Evolutionary conservation across 257 asterid species (phyloP).

Genomic region (Solanum dulcamara): DNA sequence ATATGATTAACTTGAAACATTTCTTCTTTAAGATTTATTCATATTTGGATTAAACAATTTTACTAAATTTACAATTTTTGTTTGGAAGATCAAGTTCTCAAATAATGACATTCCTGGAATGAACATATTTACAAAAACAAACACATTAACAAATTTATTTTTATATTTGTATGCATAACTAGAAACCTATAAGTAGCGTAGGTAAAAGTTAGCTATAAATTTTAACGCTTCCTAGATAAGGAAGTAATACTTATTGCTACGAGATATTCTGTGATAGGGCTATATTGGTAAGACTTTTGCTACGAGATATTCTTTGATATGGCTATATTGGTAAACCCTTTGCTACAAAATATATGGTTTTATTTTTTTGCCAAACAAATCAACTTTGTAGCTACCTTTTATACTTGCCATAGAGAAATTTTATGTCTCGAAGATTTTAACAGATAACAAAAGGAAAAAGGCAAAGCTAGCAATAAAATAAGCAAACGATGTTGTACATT

Average conservation of each 20-base stretch:
- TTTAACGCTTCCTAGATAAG: neutral
- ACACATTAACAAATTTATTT: neutral
- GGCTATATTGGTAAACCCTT: too few species aligned
- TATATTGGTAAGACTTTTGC: neutral
- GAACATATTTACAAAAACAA: neutral
- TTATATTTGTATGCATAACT: neutral
- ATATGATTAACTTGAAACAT: neutral
- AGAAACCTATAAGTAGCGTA: neutral
- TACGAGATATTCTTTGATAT: too few species aligned
- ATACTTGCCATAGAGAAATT: too few species aligned
- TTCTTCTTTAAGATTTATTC: neutral
- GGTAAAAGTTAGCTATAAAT: neutral
- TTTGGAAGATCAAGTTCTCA: too few species aligned
- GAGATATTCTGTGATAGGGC: neutral
- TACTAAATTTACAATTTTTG: neutral
- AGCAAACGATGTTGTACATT: too few species aligned
- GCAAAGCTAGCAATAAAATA: too few species aligned
- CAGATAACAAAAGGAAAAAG: too few species aligned
- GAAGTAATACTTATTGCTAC: neutral
- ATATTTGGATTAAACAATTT: neutral
- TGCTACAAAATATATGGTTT: too few species aligned
- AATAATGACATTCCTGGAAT: too few species aligned
- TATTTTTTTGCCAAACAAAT: too few species aligned
- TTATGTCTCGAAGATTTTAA: too few species aligned
- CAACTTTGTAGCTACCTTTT: too few species aligned